Evolutionary conservation across 257 asterid genomes (phyloP).

Genomic region (Misopates orontium): DNA sequence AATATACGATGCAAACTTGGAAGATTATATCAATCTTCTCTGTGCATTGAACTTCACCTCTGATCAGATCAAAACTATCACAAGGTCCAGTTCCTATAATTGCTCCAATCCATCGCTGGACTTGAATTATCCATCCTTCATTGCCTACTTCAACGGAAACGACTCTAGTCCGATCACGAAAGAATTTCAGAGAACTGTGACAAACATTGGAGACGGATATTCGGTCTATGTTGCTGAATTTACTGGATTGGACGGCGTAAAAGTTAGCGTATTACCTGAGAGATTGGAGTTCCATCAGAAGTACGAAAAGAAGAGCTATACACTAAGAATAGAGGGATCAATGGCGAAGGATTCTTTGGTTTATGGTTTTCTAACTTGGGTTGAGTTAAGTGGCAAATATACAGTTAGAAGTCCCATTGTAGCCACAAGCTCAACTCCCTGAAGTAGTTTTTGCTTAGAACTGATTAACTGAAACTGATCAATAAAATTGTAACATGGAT

Average conservation of each 20-base stretch:
- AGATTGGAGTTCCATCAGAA: constrained; percentile 45
- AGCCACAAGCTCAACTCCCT: constrained; percentile 32
- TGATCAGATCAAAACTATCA: constrained; percentile 43
- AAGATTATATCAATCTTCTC: background rate
- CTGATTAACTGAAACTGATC: too few species aligned
- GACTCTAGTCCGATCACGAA: constrained; percentile 16
- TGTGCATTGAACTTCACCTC: constrained; percentile 51
- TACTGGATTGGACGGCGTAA: constrained; percentile 39
- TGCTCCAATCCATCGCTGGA: constrained; percentile 63
- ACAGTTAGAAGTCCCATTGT: constrained; percentile 66
- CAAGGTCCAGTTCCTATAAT: constrained; percentile 40
- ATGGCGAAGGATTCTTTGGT: constrained; percentile 25
- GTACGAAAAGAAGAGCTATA: constrained; percentile 59
- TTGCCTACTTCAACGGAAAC: constrained; percentile 42
- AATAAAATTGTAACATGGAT: too few species aligned
- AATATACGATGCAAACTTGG: background rate
- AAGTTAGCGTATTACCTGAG: constrained; percentile 54
- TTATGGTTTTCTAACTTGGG: constrained; percentile 62
- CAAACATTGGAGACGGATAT: constrained; percentile 50
- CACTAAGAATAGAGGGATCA: constrained; percentile 48
- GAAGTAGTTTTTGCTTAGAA: background rate
- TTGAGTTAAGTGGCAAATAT: constrained; percentile 44
- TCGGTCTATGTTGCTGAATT: constrained; percentile 43
- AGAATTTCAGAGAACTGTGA: constrained; percentile 58
- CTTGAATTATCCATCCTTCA: constrained; percentile 77